phyloP scores from a whole-genome alignment of 192 early-diverging fungal genomes.

The Paraglomus occultum region DNA sequence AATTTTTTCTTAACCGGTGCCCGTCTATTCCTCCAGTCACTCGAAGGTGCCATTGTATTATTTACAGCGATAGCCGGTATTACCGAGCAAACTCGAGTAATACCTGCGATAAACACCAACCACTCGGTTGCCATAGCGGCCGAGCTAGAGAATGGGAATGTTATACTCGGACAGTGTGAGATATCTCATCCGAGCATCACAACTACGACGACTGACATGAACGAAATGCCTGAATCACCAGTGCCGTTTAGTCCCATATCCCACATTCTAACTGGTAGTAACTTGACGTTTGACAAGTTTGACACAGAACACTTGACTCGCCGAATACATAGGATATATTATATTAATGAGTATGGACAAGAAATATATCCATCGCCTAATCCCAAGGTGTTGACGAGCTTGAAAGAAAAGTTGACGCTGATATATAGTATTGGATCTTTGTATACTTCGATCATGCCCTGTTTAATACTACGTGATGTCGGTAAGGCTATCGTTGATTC shows the following conservation, averaged over 20 bases:
- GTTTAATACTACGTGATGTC: conserved; percentile 65
- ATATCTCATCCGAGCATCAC: conserved; percentile 68
- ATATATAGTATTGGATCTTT: conserved; percentile 74
- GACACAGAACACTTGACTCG: conserved; percentile 27
- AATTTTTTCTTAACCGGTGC: conserved; percentile 81
- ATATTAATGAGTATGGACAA: conserved; percentile 69
- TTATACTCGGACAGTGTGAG: conserved; percentile 69
- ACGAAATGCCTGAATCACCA: conserved; percentile 32
- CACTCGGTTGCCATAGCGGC: conserved; percentile 67
- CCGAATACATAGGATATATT: conserved; percentile 64
- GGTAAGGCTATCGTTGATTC: conserved; percentile 60
- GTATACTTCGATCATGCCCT: conserved; percentile 73
- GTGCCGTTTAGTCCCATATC: conserved; percentile 35
- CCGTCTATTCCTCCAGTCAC: conserved; percentile 68
- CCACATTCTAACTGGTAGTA: conserved; percentile 29
- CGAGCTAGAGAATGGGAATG: conserved; percentile 59
- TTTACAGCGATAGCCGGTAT: conserved; percentile 69
- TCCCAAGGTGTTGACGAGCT: conserved; percentile 50
- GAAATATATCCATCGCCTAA: conserved; percentile 68
- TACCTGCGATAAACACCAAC: conserved; percentile 68
- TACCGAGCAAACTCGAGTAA: conserved; percentile 60
- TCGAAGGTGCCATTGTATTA: conserved; percentile 71
- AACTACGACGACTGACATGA: conserved; percentile 38
- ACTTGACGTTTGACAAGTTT: conserved; percentile 39
- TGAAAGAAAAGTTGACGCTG: conserved; percentile 52